phyloP scores from a whole-genome alignment of 768 basidiomycete species.

The Xerocomus spinulosus region DNA sequence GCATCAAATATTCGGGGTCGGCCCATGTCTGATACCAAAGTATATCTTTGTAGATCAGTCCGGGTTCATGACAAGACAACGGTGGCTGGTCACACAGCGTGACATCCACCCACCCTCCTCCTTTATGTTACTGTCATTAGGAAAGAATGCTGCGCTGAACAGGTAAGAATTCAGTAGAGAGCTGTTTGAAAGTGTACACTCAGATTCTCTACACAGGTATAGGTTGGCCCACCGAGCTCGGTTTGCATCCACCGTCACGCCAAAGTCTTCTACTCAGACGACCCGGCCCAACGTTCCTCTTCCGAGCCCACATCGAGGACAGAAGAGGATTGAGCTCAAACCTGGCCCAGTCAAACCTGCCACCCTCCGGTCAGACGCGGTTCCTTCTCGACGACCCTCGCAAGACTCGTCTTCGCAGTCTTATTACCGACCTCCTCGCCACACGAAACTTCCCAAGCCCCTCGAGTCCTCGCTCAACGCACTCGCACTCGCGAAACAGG shows the following conservation, averaged over 20 bases:
- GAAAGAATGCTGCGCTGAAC: constrained; percentile 36
- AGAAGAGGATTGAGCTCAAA: constrained; percentile 53
- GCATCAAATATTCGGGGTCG: too few relatives aligned
- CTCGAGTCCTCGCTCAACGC: constrained; percentile 24
- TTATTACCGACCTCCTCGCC: constrained; percentile 24
- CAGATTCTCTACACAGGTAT: constrained; percentile 14
- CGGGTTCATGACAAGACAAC: too few relatives aligned
- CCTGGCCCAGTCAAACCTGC: constrained; percentile 56
- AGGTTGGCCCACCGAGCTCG: constrained; percentile 5
- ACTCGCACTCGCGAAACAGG: constrained; percentile 53
- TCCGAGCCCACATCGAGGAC: constrained; percentile 31
- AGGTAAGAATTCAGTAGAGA: constrained; percentile 21
- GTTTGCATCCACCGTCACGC: constrained; percentile 28
- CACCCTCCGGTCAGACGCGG: constrained; percentile 19
- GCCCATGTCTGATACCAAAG: background rate
- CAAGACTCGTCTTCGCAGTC: constrained; percentile 25
- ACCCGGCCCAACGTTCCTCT: constrained; percentile 25
- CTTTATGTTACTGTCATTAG: constrained; percentile 39
- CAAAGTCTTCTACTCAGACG: constrained; percentile 20
- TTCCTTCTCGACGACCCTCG: constrained; percentile 17
- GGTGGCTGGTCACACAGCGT: too few relatives aligned
- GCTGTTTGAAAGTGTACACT: background rate
- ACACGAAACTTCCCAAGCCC: constrained; percentile 16
- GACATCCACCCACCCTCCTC: too few relatives aligned
- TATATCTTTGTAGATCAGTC: too few relatives aligned